Evolutionary conservation across 2,329 filamentous ascomycete species (phyloP).

Genomic region (Bimuria novae-zelandiae): DNA sequence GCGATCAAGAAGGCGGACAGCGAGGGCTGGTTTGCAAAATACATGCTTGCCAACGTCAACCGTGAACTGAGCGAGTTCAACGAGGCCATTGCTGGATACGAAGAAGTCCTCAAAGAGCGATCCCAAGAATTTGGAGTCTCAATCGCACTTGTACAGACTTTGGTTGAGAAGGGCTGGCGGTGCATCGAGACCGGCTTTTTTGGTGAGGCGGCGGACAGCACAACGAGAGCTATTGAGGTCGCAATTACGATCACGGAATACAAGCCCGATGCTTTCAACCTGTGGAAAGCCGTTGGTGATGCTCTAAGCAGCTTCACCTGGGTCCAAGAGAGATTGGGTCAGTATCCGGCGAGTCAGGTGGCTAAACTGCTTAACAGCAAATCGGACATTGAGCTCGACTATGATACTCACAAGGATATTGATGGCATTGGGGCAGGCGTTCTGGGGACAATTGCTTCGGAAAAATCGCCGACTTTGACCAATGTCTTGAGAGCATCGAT

Average conservation of each 20-base stretch:
- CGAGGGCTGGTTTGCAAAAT: constrained; percentile 92
- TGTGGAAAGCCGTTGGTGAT: constrained; percentile 93
- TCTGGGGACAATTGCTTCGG: constrained; percentile 28
- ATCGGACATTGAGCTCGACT: constrained; percentile 56
- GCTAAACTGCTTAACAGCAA: constrained; percentile 60
- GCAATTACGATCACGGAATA: constrained; percentile 65
- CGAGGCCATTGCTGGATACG: constrained; percentile 77
- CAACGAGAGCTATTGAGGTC: constrained; percentile 69
- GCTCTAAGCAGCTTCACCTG: constrained; percentile 83
- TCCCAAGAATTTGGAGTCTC: constrained; percentile 82
- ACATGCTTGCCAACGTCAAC: constrained; percentile 95
- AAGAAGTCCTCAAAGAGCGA: constrained; percentile 69
- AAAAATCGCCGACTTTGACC: constrained; percentile 47
- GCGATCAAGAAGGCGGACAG: constrained; percentile 59
- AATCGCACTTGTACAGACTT: constrained; percentile 84
- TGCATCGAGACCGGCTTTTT: constrained; percentile 83
- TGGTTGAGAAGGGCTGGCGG: constrained; percentile 79
- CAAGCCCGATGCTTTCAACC: constrained; percentile 78
- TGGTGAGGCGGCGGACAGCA: constrained; percentile 76
- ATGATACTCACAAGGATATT: constrained; percentile 66
- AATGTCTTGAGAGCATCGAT: constrained; percentile 73
- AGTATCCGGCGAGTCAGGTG: constrained; percentile 66
- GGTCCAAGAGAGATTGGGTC: constrained; percentile 68
- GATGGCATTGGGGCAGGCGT: constrained; percentile 64
- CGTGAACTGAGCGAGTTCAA: constrained; percentile 90